Evolutionary conservation across 73 alveolate genomes (phyloP).

Genomic region (Tetrahymena borealis): DNA sequence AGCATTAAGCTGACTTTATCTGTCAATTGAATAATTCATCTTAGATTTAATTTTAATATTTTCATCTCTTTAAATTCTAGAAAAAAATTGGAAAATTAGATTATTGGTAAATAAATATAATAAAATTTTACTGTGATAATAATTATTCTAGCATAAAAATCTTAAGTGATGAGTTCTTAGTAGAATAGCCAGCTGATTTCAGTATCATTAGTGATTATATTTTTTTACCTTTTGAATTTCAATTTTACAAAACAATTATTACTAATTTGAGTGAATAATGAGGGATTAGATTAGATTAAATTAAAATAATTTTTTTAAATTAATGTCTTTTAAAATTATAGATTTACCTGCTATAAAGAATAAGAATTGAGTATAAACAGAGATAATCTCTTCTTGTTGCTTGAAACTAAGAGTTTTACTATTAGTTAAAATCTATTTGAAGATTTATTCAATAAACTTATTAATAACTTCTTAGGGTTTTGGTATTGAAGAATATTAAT

Average conservation of each 20-base stretch:
- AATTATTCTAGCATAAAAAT: not conserved
- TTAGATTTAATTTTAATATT: not conserved
- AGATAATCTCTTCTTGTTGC: not conserved
- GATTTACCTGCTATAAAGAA: not conserved
- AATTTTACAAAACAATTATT: too few relatives aligned
- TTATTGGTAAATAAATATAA: not conserved
- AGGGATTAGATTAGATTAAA: not conserved
- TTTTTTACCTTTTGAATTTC: not conserved
- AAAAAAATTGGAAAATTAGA: not conserved
- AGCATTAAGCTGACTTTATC: not conserved
- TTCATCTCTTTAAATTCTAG: not conserved
- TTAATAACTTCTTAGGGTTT: not conserved
- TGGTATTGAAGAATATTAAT: not conserved
- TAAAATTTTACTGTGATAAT: not conserved
- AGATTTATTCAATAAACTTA: not conserved
- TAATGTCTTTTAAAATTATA: not conserved
- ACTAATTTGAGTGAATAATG: not conserved
- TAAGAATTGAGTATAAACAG: not conserved
- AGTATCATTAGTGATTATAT: not conserved
- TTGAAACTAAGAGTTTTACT: not conserved
- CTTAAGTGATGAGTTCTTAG: not conserved
- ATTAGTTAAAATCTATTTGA: not conserved
- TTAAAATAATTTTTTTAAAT: not conserved
- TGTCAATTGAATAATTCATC: not conserved
- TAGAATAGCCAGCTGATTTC: not conserved